Evolutionary conservation across 179 eudicot species (phyloP), one percentile per base, ranked within the genome.

Genomic region (Amaranthus tricolor): DNA sequence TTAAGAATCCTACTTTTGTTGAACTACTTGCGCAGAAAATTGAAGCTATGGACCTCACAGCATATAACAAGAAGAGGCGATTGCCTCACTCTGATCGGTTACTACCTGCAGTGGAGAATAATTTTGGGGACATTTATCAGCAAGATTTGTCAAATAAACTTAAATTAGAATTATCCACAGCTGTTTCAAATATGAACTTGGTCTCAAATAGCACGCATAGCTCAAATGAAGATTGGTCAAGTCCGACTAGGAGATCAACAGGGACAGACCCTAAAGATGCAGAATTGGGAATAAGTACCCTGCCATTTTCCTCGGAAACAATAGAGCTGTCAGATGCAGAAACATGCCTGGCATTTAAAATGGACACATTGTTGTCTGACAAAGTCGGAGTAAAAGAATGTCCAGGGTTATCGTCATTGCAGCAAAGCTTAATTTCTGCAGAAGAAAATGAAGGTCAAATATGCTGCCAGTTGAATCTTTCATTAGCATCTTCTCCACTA

Each of bases 21-120:
- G 94, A 90, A 57, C 91, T 73, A 62, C 89, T 94, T 55, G 78
- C 86, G 78, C 79, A 78, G 71, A 94, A 86, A 78, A 88, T 92
- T 51, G 96, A 92, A 68, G 85, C 92, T 49, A 82, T 88, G 86
- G 96, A 92, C 88, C 78, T 92, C 71, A 82, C 92, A 7, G 92
- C 92, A 49, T 87, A 87, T 74, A 90, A 85, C 77, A 94, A 94
- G 87, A 94, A 90, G 82, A 85, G 97, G 78, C 86, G 98, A 45
- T 74, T 91, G 69, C 97, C 97, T 63, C 83, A 74, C 73, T 84
- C 75, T 66, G 86, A 81, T 68, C 74, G 77, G 24, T 60, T 76
- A 50, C 86, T 81, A 57, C 77, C 81, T 52, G 78, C 75, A 78
- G 69, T 76, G 45, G 97, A 87, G 58, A 84, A 79, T 79, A 79